Conservation (phyloP, 2,329 filamentous ascomycete genomes). For the Metarhizium rileyi region DNA sequence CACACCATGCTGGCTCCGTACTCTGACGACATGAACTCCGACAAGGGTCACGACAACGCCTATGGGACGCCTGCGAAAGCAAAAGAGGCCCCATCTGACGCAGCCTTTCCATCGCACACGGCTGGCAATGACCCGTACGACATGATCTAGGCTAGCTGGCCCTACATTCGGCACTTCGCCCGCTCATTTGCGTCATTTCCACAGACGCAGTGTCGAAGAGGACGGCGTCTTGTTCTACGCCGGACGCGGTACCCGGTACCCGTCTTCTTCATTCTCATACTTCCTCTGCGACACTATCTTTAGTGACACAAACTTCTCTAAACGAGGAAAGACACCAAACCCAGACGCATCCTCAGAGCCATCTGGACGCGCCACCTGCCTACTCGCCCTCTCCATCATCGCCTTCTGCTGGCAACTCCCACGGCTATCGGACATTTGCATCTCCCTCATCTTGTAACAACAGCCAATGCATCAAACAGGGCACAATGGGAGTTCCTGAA, state of each 20-base stretch:
- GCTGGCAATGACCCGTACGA: not conserved
- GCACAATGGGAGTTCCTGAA: conserved; percentile 31
- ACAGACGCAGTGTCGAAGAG: conserved; percentile 16
- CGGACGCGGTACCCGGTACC: conserved; percentile 3
- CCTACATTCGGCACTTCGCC: conserved; percentile 4
- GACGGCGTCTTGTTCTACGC: conserved; percentile 5
- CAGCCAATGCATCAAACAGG: conserved; percentile 6
- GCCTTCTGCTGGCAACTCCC: conserved; percentile 11
- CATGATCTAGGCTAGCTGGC: not conserved
- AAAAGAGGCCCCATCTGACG: conserved; percentile 25
- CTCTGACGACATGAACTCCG: conserved; percentile 38
- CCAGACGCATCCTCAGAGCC: conserved; percentile 12
- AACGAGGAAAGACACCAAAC: not conserved
- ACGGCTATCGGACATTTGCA: conserved; percentile 35
- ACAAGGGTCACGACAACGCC: conserved; percentile 10
- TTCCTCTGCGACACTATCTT: not conserved
- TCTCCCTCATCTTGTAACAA: conserved; percentile 5
- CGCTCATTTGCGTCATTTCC: conserved; percentile 14
- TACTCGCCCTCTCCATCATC: conserved; percentile 36
- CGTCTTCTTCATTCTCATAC: conserved; percentile 1
- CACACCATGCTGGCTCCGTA: conserved; percentile 34
- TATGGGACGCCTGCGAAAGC: conserved; percentile 30
- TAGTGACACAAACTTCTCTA: not conserved
- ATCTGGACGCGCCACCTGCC: conserved; percentile 37
- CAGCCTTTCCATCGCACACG: conserved; percentile 3